Evolutionary conservation across 768 basidiomycete genomes (phyloP).

Genomic region (Leccinellum luteum): DNA sequence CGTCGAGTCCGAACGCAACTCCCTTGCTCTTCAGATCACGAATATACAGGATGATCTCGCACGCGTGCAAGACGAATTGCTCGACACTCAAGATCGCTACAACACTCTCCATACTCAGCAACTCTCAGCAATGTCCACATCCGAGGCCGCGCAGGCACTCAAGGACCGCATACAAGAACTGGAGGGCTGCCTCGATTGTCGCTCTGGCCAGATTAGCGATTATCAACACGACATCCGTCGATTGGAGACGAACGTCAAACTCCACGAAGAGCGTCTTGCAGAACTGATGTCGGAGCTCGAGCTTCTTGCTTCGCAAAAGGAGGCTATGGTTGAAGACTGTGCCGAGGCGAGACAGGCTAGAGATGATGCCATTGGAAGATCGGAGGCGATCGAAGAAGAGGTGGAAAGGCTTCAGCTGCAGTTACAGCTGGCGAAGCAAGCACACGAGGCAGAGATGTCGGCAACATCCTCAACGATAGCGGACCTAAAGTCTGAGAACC

Average conservation of each 20-base stretch:
- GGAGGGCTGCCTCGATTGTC: conserved; percentile 58
- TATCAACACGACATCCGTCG: conserved; percentile 79
- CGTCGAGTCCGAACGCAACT: conserved; percentile 63
- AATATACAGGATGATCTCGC: conserved; percentile 62
- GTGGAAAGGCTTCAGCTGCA: conserved; percentile 44
- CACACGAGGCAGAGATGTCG: conserved; percentile 36
- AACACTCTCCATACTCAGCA: conserved; percentile 63
- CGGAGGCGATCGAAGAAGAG: conserved; percentile 64
- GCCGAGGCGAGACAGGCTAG: conserved; percentile 72
- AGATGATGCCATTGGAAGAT: conserved; percentile 54
- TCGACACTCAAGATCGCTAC: conserved; percentile 58
- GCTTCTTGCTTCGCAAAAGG: conserved; percentile 61
- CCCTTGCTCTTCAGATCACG: conserved; percentile 59
- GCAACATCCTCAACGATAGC: conserved; percentile 39
- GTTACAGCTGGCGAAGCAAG: conserved; percentile 14
- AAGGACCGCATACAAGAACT: conserved; percentile 67
- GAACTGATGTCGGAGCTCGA: conserved; percentile 75
- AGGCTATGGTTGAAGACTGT: conserved; percentile 84
- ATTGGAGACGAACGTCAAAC: conserved; percentile 67
- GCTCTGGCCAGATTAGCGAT: conserved; percentile 72
- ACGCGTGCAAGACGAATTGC: conserved; percentile 50
- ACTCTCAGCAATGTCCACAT: conserved; percentile 58
- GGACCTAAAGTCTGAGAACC: conserved; percentile 35
- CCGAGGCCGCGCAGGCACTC: conserved; percentile 52
- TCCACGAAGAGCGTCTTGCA: conserved; percentile 70